These are phyloP conservation scores for Yamadazyma jaroonii DNA, from an alignment of 1,139 yeast genomes.

Conservation along the genomic window DNA sequence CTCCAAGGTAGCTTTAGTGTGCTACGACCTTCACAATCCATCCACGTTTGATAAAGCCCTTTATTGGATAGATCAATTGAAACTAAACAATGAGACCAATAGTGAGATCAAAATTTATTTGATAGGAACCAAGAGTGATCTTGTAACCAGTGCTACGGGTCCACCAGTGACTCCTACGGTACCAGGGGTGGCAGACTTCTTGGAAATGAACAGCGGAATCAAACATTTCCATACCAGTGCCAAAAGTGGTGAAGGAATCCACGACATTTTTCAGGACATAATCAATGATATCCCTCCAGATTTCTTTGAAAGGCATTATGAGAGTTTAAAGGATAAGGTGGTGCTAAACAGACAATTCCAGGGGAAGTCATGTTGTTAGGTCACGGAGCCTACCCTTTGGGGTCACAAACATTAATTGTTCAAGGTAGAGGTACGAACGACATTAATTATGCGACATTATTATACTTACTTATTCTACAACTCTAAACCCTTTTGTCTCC, in stretches of 20 bases:
- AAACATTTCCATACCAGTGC: conserved; percentile 43
- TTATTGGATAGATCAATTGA: conserved; percentile 45
- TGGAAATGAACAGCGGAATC: conserved; percentile 10
- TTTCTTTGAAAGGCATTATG: conserved; percentile 20
- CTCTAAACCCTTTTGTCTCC: conserved; percentile 46
- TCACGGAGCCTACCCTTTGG: no score
- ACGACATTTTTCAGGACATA: conserved; percentile 39
- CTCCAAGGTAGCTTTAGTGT: conserved; percentile 41
- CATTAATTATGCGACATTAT: no score
- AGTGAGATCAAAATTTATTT: conserved; percentile 22
- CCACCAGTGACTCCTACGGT: conserved; percentile 5
- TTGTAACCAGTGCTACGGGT: conserved; percentile 9
- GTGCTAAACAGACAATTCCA: conserved; percentile 11
- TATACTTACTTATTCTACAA: no score
- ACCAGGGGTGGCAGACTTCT: conserved; percentile 11
- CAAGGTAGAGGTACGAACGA: no score
- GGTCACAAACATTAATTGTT: no score
- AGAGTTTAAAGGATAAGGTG: conserved; percentile 10
- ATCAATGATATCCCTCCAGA: conserved; percentile 42
- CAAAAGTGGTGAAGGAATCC: conserved; percentile 43
- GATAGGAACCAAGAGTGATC: conserved; percentile 37
- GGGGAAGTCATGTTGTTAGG: conserved; percentile 10
- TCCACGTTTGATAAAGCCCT: conserved; percentile 38
- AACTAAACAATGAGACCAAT: conserved; percentile 21
- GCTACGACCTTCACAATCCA: conserved; percentile 34